A percentile compares a stretch with the other conserved stretches of the same genome.
phyloP scores from a whole-genome alignment of 164 flowering plant genomes.

The Warburgia ugandensis region DNA sequence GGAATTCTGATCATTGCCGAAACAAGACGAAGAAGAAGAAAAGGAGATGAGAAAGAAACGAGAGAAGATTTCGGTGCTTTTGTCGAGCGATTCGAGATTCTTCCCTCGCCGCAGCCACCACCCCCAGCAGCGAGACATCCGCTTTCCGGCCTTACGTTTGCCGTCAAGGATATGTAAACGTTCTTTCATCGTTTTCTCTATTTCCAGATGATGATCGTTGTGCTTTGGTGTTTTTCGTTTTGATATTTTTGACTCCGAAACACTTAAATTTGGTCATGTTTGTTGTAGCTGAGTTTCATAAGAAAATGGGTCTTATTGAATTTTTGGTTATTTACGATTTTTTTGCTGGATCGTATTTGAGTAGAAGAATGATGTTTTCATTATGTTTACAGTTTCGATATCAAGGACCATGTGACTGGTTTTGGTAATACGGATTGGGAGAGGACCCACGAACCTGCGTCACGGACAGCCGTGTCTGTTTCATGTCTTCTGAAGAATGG shows the following conservation, averaged over 20 bases:
- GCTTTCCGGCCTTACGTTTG: slow-evolving; percentile 67
- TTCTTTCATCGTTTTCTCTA: background rate
- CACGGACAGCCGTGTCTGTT: slow-evolving; percentile 59
- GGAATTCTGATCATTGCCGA: slow-evolving; percentile 59
- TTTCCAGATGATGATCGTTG: background rate
- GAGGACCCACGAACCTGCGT: slow-evolving; percentile 65
- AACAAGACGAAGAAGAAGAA: slow-evolving; percentile 31
- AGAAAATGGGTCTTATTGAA: background rate
- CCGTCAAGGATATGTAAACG: slow-evolving; percentile 69
- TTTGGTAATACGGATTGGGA: slow-evolving; percentile 85
- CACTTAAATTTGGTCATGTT: no score
- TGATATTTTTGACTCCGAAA: background rate
- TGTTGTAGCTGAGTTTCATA: background rate
- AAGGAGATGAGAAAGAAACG: slow-evolving; percentile 1
- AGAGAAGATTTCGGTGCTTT: slow-evolving; percentile 81
- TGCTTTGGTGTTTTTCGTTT: slow-evolving; percentile 1
- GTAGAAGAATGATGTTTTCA: background rate
- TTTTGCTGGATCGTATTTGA: no score
- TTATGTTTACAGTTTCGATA: slow-evolving; percentile 51
- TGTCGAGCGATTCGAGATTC: slow-evolving; percentile 55
- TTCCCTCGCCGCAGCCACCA: slow-evolving; percentile 78
- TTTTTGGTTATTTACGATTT: background rate
- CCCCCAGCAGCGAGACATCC: slow-evolving; percentile 75
- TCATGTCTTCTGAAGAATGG: slow-evolving; percentile 66
- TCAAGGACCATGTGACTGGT: slow-evolving; percentile 75